Evolutionary conservation across 2,329 filamentous ascomycete species (phyloP).

Genomic region (Fusarium penzigii): DNA sequence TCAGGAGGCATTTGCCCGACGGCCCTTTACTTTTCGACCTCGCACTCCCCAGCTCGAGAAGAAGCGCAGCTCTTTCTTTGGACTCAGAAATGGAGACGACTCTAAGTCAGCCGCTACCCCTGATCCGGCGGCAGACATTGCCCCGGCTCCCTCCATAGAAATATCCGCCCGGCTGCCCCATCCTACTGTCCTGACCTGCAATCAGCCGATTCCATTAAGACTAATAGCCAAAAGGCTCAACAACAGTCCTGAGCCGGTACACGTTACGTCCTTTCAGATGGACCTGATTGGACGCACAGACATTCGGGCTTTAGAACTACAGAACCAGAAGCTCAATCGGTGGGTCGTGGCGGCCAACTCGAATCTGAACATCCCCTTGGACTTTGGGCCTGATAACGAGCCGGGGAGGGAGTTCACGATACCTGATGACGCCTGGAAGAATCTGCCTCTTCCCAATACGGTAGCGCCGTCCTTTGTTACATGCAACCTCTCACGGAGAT

Average conservation of each 20-base stretch:
- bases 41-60: constrained; percentile 39
- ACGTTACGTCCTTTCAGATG: constrained; percentile 77
- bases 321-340: constrained; percentile 67
- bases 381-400: constrained; percentile 53
- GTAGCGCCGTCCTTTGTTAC: constrained; percentile 84
- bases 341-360: constrained; percentile 75
- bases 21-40: constrained; percentile 61
- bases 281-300: constrained; percentile 78
- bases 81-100: constrained; percentile 35
- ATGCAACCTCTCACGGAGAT: constrained; percentile 81
- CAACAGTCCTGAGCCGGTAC: constrained; percentile 68
- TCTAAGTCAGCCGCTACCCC: constrained; percentile 23
- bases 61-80: constrained; percentile 64
- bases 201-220: constrained; percentile 78
- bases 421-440: constrained; percentile 72
- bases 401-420: constrained; percentile 69
- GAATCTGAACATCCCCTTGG: constrained; percentile 72
- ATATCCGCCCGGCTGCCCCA: constrained; percentile 78
- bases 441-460: constrained; percentile 74
- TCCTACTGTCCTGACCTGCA: constrained; percentile 86
- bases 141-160: constrained; percentile 68
- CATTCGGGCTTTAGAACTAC: constrained; percentile 75
- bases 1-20: constrained; percentile 82
- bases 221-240: constrained; percentile 77
- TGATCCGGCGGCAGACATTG: constrained; percentile 31